These are phyloP conservation scores for Mollisiaceae sp. DNA, from an alignment of 2,329 filamentous ascomycete species.

Conservation along the genomic window DNA sequence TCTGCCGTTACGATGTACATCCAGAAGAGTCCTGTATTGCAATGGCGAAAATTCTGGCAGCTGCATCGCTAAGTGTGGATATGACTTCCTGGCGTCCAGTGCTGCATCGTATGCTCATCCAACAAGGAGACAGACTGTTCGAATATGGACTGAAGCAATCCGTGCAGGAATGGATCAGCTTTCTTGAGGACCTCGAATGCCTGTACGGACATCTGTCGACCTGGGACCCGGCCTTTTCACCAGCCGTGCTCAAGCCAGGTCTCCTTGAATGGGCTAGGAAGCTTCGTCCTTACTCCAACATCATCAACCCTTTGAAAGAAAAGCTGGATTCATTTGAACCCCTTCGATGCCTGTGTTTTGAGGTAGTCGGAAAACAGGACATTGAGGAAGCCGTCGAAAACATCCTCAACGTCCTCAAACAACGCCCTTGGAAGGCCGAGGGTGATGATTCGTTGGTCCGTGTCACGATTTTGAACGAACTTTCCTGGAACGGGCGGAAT, in stretches of 20 bases:
- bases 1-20: not conserved
- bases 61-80: not conserved
- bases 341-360: not conserved
- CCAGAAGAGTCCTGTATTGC: slow-evolving; percentile 7
- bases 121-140: slow-evolving; percentile 8
- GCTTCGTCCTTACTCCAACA: not conserved
- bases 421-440: not conserved
- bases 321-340: not conserved
- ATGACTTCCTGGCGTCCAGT: slow-evolving; percentile 12
- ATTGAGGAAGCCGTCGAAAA: not conserved
- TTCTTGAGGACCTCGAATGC: not conserved
- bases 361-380: no score
- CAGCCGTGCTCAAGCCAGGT: slow-evolving; percentile 2
- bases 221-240: not conserved
- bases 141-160: slow-evolving; percentile 7
- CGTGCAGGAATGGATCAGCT: slow-evolving; percentile 10
- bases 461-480: not conserved
- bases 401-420: not conserved
- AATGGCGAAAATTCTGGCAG: slow-evolving; percentile 8
- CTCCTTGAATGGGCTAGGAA: not conserved
- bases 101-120: slow-evolving; percentile 5
- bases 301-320: not conserved
- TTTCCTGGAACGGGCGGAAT: not conserved
- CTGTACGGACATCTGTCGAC: not conserved
- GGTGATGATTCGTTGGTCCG: no score